Evolutionary conservation across 164 flowering plant genomes (phyloP), one percentile per base, ranked within the genome.

Genomic region (Euptelea pleiosperma): DNA sequence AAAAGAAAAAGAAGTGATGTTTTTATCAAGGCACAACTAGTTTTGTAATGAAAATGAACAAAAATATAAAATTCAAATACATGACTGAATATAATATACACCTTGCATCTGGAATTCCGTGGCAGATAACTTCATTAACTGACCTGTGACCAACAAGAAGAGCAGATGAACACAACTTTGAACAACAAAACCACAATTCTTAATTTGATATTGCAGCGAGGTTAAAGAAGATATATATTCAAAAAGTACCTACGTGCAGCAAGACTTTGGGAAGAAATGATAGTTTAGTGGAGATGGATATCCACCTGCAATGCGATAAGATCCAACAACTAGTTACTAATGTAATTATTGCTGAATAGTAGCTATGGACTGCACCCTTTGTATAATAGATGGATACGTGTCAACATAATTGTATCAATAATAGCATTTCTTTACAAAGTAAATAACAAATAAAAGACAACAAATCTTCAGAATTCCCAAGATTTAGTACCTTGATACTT

Each of bases 91-190:
- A 48, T 35, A 53, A 16, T 26, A 57, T 35, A 41, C 52, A 90
- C 99, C 99, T 88, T 55, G 92, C 87, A 83, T 93, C 99, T 39
- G 99, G 99, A 71, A 93, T 93, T 57, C 96, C 97, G 75, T 93
- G 99, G 77, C 99, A 93, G 58, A 93, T 93, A 30, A 90, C 90
- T 77, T 93, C 99, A 82, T 93, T 93, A 49, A 93, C 89, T 35
- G 97, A 93, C 75, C 99, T 93, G 85, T 41, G 39, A 52, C 35
- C 30, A 34, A n/a, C n/a, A n/a, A 61, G 26, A 53, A 50, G 25
- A 59, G 12, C 57, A 49, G 45, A 66, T 25, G 25, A 35, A 45
- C 44, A 62, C n/a, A 39, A 37, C 28, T 18, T 31, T 59, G 1
- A 37, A 30, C 52, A 50, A 43, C 31, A 56, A 40, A 21, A 21